These are phyloP conservation scores for Circinella umbellata DNA, from an alignment of 371 early-diverging fungal species.

Conservation along the genomic window DNA sequence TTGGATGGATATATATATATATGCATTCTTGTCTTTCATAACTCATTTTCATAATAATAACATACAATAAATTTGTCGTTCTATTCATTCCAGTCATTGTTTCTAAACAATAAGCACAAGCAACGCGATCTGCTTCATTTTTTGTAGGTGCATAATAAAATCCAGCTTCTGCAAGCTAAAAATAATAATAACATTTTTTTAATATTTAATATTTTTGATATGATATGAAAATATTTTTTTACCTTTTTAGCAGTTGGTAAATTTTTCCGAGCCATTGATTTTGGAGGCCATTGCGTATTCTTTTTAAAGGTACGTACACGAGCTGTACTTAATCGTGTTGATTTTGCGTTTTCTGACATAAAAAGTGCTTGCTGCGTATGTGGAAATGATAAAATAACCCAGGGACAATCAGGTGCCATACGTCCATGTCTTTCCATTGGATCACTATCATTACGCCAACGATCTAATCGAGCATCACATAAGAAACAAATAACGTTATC, in stretches of 20 bases:
- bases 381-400: constrained; percentile 32
- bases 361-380: constrained; percentile 1
- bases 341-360: constrained; percentile 10
- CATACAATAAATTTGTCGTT: constrained; percentile 21
- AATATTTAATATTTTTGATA: too few relatives aligned
- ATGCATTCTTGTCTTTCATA: neutral
- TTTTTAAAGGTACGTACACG: constrained; percentile 34
- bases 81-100: constrained; percentile 15
- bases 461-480: constrained; percentile 35
- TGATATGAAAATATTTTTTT: neutral
- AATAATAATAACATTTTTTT: neutral
- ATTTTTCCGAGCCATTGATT: neutral
- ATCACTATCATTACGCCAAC: constrained; percentile 31
- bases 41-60: constrained; percentile 1
- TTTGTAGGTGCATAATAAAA: constrained; percentile 33
- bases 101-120: constrained; percentile 34
- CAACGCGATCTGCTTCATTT: constrained; percentile 16
- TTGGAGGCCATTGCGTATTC: constrained; percentile 39
- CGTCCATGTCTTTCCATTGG: constrained; percentile 31
- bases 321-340: constrained; percentile 23
- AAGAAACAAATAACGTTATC: constrained; percentile 37
- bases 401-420: constrained; percentile 35
- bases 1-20: too few relatives aligned
- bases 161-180: constrained; percentile 40
- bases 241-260: constrained; percentile 25